Evolutionary conservation across 345 rosid species (phyloP), one percentile per base, ranked within the genome.

Genomic region (Eutrema japonicum): DNA sequence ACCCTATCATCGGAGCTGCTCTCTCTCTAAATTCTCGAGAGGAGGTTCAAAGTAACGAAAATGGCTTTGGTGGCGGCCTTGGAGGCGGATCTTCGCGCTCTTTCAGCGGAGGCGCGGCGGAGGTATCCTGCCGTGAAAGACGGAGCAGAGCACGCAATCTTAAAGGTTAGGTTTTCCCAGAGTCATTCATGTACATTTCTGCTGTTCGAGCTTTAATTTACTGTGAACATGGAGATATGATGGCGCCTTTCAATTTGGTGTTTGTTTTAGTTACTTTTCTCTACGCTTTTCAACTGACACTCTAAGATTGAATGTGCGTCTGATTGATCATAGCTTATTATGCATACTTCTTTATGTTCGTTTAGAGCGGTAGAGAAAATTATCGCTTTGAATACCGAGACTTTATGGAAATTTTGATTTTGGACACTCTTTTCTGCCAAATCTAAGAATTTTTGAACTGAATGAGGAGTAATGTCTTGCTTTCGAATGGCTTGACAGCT

Each of bases 1-100:
- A 22, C 62, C 71, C 75, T 61, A 68, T 4, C 56, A 67, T 62
- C 48, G 64, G 60, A 60, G 62, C 26, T 62, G 41, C 66, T 55
- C 72, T 45, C 55, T 14, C 30, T 5, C 50, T 47, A 53, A 53
- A 68, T 47, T 71, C 71, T 54, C 63, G 22, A 29, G 70, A 32
- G 53, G 26, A 22, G 26, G 43, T 75, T 67, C 55, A 14, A 7
- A 66, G 72, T 64, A 50, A 40, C 71, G 64, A 70, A 69, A 68
- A 95, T 92, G 99, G 93, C 96, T 75, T 82, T 92, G 80, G 91
- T 90, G 92, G 91, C 96, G 38, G 97, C 89, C 5, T 77, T 95
- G 76, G 99, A 95, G 76, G 86, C 97, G 64, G 99, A 95, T 86
- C 99, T 95, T 64, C 97, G 96, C 47, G 96, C 99, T 27, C 97